These are phyloP conservation scores for Polychytrium aggregatum DNA, from an alignment of 192 early-diverging fungal genomes.

Conservation along the genomic window DNA sequence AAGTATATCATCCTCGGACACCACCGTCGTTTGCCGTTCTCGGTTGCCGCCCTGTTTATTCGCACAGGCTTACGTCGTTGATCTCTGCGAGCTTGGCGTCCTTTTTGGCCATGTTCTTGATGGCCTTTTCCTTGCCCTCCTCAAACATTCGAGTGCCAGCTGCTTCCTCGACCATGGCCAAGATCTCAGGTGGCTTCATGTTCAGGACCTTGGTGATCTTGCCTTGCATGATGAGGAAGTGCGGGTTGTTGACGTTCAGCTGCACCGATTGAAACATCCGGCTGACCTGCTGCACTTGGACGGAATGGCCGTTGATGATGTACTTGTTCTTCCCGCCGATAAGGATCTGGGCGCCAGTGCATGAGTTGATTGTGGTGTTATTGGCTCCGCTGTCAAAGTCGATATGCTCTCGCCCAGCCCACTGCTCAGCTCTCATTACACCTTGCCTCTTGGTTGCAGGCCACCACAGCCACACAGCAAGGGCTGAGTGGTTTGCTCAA, in stretches of 20 bases:
- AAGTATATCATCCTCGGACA: no score
- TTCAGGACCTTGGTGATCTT: constrained; percentile 98
- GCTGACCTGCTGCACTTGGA: constrained; percentile 79
- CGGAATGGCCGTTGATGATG: constrained; percentile 86
- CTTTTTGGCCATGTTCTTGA: constrained; percentile 89
- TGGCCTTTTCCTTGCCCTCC: constrained; percentile 91
- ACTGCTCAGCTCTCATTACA: no score
- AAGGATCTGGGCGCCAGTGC: constrained; percentile 37
- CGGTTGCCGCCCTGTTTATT: no score
- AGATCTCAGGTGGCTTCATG: constrained; percentile 93
- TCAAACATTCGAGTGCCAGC: constrained; percentile 99
- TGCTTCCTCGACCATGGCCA: constrained; percentile 98
- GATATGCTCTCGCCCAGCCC: no score
- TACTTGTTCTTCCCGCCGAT: constrained; percentile 94
- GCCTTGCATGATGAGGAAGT: constrained; percentile 99
- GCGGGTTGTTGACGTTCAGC: constrained; percentile 98
- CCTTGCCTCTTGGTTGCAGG: no score
- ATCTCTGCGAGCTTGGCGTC: constrained; percentile 93
- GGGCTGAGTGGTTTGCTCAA: no score
- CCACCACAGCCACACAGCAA: no score
- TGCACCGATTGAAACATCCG: constrained; percentile 95
- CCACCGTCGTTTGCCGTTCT: no score
- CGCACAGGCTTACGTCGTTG: constrained; percentile 12
- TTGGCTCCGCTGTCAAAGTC: no score
- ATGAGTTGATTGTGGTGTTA: background rate